Percentiles rank a stretch among this genome's conserved stretches.
phyloP scores from a whole-genome alignment of 2,329 filamentous ascomycete species.

The Fusarium multiceps region DNA sequence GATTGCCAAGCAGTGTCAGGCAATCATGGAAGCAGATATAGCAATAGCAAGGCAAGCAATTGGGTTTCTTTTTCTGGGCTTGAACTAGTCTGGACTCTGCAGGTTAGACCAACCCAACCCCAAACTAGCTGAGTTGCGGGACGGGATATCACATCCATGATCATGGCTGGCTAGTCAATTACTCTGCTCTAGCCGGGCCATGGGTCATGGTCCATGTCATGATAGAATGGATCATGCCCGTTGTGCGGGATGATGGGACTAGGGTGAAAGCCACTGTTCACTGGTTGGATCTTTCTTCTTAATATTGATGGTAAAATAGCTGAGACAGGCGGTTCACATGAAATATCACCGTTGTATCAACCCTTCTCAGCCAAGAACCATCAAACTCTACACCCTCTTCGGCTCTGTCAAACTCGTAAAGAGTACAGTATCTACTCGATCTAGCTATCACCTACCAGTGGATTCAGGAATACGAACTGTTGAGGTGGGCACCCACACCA shows the following conservation, averaged over 20 bases:
- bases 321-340: not conserved
- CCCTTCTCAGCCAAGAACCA: constrained; percentile 1
- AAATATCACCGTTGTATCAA: not conserved
- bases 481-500: constrained; percentile 38
- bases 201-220: constrained; percentile 13
- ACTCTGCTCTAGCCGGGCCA: not conserved
- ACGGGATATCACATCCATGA: constrained; percentile 23
- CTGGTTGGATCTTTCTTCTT: not conserved
- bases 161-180: constrained; percentile 12
- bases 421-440: not conserved
- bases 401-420: constrained; percentile 15
- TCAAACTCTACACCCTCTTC: not conserved
- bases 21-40: constrained; percentile 28
- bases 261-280: constrained; percentile 11
- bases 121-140: constrained; percentile 37
- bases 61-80: constrained; percentile 8
- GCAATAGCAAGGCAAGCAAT: not conserved
- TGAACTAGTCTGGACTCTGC: constrained; percentile 11
- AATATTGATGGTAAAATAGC: not conserved
- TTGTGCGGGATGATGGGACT: constrained; percentile 28
- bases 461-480: constrained; percentile 45
- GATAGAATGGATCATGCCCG: constrained; percentile 22
- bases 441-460: not conserved
- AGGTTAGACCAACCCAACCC: constrained; percentile 20
- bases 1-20: constrained; percentile 28